Evolutionary conservation across 1,284 basidiomycete genomes (phyloP), one percentile per base, ranked within the genome.

Genomic region (Trichosporon ovoides): DNA sequence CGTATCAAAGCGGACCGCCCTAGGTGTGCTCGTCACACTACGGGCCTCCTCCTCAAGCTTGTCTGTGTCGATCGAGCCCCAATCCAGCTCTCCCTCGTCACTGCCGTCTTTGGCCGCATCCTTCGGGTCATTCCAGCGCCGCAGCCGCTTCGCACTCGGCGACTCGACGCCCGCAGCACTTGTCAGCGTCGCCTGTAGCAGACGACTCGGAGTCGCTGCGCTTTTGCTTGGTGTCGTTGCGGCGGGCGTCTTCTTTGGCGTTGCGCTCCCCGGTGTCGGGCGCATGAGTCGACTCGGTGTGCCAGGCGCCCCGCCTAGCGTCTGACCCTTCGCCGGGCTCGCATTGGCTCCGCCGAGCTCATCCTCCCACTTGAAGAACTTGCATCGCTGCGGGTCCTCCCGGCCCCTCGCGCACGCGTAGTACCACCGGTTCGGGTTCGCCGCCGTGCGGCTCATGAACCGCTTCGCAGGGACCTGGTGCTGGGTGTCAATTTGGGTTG

Each of bases 361-460:
- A 53, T 76, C 74, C 22, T 63, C 70, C 74, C 74, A 76, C 64
- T 69, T 64, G 68, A 76, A 76, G 64, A 70, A 76, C 52, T 71
- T 73, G 66, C 74, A 76, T 51, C 64, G 56, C 6, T 62, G 35
- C 2, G 70, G 60, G 59, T 74, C 71, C 38, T 71, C 66, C 13
- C 62, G 62, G 12, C 46, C 50, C 7, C 68, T 55, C 3, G 71
- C 65, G 56, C 74, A 76, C n/a, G 64, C 55, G 61, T 70, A 76
- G 62, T 74, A 76, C 11, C 53, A 72, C 62, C 73, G 65, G n/a
- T 68, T 69, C 3, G 70, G 58, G 48, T 75, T 75, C 58, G 70
- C 69, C 22, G 68, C 61, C 1, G 40, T 59, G 3, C 67, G 66
- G 12, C 70, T 48, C 43, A 48, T 48, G 43, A 48, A 48, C 68